A percentile compares a stretch with the other conserved stretches of the same genome.
These are phyloP conservation scores for Diutina scorzettiae DNA, from an alignment of 1,139 yeast species.

Conservation along the genomic window DNA sequence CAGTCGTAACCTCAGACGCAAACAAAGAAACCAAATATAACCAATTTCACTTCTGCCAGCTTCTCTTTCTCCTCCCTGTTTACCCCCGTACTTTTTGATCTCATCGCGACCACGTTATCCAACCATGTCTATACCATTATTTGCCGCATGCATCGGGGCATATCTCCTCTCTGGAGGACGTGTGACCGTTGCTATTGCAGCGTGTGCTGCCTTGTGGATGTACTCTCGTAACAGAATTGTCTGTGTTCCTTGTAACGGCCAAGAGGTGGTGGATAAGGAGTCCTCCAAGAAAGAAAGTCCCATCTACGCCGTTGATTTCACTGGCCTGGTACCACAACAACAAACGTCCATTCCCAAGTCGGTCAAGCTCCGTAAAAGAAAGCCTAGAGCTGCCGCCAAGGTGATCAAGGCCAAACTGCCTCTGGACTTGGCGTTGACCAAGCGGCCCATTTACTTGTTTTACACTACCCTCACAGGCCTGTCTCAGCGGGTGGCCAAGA, in stretches of 20 bases:
- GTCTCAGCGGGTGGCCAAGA: constrained; percentile 55
- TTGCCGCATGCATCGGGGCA: background rate
- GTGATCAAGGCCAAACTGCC: constrained; percentile 19
- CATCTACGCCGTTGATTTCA: constrained; percentile 34
- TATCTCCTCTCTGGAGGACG: constrained; percentile 1
- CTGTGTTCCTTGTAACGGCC: constrained; percentile 2
- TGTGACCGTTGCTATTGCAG: background rate
- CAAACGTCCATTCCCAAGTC: constrained; percentile 12
- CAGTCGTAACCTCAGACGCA: too few species aligned
- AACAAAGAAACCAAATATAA: too few species aligned
- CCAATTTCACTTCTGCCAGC: too few species aligned
- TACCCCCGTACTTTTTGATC: too few species aligned
- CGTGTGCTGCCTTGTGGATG: background rate
- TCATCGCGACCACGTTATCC: background rate
- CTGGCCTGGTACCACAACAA: constrained; percentile 19
- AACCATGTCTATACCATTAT: background rate
- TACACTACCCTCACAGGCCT: constrained; percentile 83
- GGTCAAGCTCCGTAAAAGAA: constrained; percentile 7
- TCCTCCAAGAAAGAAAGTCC: constrained; percentile 11
- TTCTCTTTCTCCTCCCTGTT: too few species aligned
- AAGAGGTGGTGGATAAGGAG: background rate
- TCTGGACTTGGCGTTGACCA: background rate
- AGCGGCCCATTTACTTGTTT: constrained; percentile 30
- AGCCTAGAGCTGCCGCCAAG: constrained; percentile 25
- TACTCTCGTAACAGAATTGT: constrained; percentile 1